Evolutionary conservation across 768 basidiomycete species (phyloP).

Genomic region (Leccinum boreale): DNA sequence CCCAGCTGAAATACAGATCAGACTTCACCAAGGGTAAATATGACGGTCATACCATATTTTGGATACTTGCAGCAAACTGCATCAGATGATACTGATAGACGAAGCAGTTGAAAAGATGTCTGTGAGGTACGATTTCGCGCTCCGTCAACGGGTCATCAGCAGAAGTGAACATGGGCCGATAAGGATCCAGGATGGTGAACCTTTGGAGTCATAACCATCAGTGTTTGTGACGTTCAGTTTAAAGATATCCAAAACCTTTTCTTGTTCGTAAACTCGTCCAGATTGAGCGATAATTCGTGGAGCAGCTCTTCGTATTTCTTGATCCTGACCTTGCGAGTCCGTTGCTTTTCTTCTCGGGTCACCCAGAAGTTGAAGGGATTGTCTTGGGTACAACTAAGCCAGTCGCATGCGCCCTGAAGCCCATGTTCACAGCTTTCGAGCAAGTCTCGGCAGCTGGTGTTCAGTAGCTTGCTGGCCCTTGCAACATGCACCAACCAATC

Average conservation of each 20-base stretch:
- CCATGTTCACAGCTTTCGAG: slow-evolving; percentile 42
- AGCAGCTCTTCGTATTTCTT: slow-evolving; percentile 37
- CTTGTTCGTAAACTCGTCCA: slow-evolving; percentile 48
- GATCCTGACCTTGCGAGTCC: slow-evolving; percentile 33
- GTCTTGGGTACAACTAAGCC: slow-evolving; percentile 44
- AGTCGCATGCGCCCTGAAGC: slow-evolving; percentile 41
- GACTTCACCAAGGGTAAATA: neutral
- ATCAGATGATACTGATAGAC: slow-evolving; percentile 61
- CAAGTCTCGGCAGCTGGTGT: slow-evolving; percentile 52
- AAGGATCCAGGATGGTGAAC: slow-evolving; percentile 55
- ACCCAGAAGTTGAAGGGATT: slow-evolving; percentile 39
- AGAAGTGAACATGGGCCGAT: slow-evolving; percentile 47
- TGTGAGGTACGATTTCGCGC: slow-evolving; percentile 55
- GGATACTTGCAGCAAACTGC: slow-evolving; percentile 33
- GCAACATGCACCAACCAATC: slow-evolving; percentile 41
- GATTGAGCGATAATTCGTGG: slow-evolving; percentile 31
- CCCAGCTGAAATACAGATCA: slow-evolving; percentile 43
- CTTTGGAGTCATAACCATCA: slow-evolving; percentile 30
- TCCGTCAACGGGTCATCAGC: slow-evolving; percentile 25
- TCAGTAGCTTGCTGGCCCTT: slow-evolving; percentile 43
- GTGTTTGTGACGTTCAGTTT: neutral
- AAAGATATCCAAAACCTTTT: slow-evolving; percentile 42
- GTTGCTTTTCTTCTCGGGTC: slow-evolving; percentile 28
- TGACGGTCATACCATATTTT: slow-evolving; percentile 33
- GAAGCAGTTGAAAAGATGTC: slow-evolving; percentile 71